These are phyloP conservation scores for Yamadazyma insecticola DNA, from an alignment of 805 yeast genomes.

Conservation along the genomic window DNA sequence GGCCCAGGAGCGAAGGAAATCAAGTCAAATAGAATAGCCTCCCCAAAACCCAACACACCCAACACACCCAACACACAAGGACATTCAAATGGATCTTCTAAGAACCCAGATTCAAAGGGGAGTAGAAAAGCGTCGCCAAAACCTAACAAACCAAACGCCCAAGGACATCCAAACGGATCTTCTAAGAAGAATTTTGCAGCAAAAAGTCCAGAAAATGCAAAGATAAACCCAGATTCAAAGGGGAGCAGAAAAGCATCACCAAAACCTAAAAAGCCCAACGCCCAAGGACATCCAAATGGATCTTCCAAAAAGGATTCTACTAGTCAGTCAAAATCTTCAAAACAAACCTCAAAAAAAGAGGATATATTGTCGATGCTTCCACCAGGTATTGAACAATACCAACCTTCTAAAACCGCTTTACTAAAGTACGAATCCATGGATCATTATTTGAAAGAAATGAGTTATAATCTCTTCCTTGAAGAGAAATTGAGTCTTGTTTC, in stretches of 20 bases:
- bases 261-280: not conserved
- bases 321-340: not conserved
- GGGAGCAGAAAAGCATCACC: not conserved
- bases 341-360: not conserved
- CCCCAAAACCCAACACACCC: not conserved
- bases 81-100: too few relatives aligned
- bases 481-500: constrained; percentile 39
- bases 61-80: too few relatives aligned
- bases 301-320: not conserved
- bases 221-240: too few relatives aligned
- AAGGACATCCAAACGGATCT: too few relatives aligned
- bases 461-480: constrained; percentile 59
- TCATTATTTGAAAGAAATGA: constrained; percentile 54
- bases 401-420: constrained; percentile 36
- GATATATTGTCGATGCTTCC: constrained; percentile 11
- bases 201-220: constrained; percentile 1
- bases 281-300: not conserved
- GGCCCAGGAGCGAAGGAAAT: not conserved
- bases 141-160: not conserved
- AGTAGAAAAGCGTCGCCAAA: not conserved
- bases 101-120: too few relatives aligned
- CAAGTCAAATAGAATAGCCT: not conserved
- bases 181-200: too few relatives aligned
- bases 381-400: constrained; percentile 23
- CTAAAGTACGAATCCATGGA: constrained; percentile 46